A percentile compares a stretch with the other conserved stretches of the same genome.
Conservation (phyloP, 768 basidiomycete genomes). For the Steccherinum ochraceum region DNA sequence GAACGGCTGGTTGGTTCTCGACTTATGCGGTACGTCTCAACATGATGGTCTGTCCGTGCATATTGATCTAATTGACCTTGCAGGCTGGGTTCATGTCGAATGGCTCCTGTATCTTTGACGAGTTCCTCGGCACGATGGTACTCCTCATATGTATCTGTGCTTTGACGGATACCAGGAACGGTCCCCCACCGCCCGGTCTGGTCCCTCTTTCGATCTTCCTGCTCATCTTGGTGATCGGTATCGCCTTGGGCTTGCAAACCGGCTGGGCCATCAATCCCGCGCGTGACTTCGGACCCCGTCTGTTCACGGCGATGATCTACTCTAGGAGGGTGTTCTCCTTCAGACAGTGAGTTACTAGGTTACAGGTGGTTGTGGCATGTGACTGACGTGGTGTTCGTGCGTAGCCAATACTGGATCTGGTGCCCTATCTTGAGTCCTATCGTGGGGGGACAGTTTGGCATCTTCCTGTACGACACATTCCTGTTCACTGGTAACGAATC, state of each 20-base stretch:
- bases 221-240: conserved; percentile 48
- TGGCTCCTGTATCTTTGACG: conserved; percentile 40
- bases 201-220: conserved; percentile 52
- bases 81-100: conserved; percentile 36
- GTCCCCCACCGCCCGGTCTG: conserved; percentile 41
- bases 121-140: conserved; percentile 51
- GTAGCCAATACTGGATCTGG: conserved; percentile 72
- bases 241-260: conserved; percentile 57
- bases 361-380: neutral
- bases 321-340: conserved; percentile 44
- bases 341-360: conserved; percentile 28
- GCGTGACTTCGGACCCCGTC: conserved; percentile 63
- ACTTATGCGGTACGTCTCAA: conserved; percentile 49
- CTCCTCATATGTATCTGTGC: conserved; percentile 50
- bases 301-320: conserved; percentile 67
- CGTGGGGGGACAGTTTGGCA: conserved; percentile 42
- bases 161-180: conserved; percentile 48
- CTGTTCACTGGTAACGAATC: conserved; percentile 52
- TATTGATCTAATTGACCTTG: neutral
- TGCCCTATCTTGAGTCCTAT: conserved; percentile 57
- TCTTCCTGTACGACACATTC: conserved; percentile 51
- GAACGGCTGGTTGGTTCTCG: conserved; percentile 52
- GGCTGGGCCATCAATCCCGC: conserved; percentile 61
- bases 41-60: neutral
- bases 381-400: conserved; percentile 11